These are phyloP conservation scores for Xylaria sp. DNA, from an alignment of 2,329 filamentous ascomycete genomes.

Conservation along the genomic window DNA sequence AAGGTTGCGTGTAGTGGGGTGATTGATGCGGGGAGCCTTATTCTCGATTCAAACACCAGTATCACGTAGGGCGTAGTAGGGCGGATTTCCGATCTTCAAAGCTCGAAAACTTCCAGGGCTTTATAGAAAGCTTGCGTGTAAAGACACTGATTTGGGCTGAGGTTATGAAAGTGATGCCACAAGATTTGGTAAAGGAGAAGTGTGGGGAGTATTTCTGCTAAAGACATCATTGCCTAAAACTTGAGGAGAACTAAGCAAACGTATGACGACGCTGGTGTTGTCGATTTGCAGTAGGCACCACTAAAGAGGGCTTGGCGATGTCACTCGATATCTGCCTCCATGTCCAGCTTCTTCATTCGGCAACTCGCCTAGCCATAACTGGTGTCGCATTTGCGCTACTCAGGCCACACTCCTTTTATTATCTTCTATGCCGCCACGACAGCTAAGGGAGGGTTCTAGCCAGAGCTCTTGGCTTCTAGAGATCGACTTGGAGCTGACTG, in stretches of 20 bases:
- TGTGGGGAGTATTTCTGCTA: slow-evolving; percentile 4
- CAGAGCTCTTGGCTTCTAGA: slow-evolving; percentile 23
- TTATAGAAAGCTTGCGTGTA: neutral
- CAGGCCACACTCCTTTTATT: slow-evolving; percentile 13
- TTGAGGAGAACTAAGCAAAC: slow-evolving; percentile 4
- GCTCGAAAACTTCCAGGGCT: neutral
- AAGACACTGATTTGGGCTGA: neutral
- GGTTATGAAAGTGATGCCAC: neutral
- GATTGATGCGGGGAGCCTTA: slow-evolving; percentile 20
- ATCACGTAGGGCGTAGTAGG: neutral
- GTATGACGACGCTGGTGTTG: slow-evolving; percentile 24
- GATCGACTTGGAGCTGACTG: slow-evolving; percentile 17
- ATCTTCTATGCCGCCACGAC: slow-evolving; percentile 23
- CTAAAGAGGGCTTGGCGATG: slow-evolving; percentile 35
- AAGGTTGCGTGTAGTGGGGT: slow-evolving; percentile 4
- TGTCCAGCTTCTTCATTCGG: slow-evolving; percentile 34
- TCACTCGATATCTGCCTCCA: slow-evolving; percentile 19
- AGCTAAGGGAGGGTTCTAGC: slow-evolving; percentile 27
- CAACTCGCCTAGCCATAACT: slow-evolving; percentile 3
- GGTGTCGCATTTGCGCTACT: slow-evolving; percentile 17
- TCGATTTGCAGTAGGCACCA: slow-evolving; percentile 27
- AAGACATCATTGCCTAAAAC: slow-evolving; percentile 9
- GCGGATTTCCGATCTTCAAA: neutral
- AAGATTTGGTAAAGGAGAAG: neutral
- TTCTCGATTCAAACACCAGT: slow-evolving; percentile 4